phyloP scores from a whole-genome alignment of 1,139 yeast genomes.

The Torulaspora globosa region DNA sequence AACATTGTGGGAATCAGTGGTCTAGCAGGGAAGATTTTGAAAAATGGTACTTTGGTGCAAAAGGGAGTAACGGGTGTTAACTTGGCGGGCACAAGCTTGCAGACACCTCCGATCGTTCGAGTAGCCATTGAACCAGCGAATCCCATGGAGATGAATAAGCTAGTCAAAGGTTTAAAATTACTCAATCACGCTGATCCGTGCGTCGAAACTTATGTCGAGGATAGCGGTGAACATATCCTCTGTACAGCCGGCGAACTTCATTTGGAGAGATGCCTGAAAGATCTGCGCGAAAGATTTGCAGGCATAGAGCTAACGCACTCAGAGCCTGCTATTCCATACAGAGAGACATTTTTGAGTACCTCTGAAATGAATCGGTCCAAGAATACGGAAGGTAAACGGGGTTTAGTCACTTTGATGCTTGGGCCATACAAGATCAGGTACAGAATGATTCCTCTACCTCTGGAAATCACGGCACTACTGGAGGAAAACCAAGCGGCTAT shows the following conservation, averaged over 20 bases:
- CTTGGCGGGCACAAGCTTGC: slow-evolving; percentile 63
- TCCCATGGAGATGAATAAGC: slow-evolving; percentile 69
- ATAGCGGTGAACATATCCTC: slow-evolving; percentile 84
- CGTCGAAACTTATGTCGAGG: slow-evolving; percentile 78
- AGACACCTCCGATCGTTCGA: slow-evolving; percentile 82
- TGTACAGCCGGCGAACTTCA: slow-evolving; percentile 97
- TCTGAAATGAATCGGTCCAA: slow-evolving; percentile 47
- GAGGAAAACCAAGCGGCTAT: slow-evolving; percentile 45
- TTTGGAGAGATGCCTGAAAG: slow-evolving; percentile 84
- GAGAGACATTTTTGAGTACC: slow-evolving; percentile 68
- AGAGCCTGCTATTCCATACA: slow-evolving; percentile 90
- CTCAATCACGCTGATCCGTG: slow-evolving; percentile 91
- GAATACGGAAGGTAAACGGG: slow-evolving; percentile 42
- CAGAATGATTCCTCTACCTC: slow-evolving; percentile 57
- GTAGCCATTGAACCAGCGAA: slow-evolving; percentile 93
- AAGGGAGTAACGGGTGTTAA: slow-evolving; percentile 53
- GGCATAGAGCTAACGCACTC: slow-evolving; percentile 82
- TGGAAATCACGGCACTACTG: slow-evolving; percentile 48
- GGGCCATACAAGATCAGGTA: slow-evolving; percentile 47
- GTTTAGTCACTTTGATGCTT: slow-evolving; percentile 42
- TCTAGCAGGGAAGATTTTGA: slow-evolving; percentile 71
- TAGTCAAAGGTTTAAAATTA: slow-evolving; percentile 74
- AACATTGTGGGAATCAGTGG: slow-evolving; percentile 95
- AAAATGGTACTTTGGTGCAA: slow-evolving; percentile 75
- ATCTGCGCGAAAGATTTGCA: slow-evolving; percentile 85